Base-by-base conservation (phyloP, 495 filamentous ascomycete genomes). In the Thozetella sp. region DNA sequence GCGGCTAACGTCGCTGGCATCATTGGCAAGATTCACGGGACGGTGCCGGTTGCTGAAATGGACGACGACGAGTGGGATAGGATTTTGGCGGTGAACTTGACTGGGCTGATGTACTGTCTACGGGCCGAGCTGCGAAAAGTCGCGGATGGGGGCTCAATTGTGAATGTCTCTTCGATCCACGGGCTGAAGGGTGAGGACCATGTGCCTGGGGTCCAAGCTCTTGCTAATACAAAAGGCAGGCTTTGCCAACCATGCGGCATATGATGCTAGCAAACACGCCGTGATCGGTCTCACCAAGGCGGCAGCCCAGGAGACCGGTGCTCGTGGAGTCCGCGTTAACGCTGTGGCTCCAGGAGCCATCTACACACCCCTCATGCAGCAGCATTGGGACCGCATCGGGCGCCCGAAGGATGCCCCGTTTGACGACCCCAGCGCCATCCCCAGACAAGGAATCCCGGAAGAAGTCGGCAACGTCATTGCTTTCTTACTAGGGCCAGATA, bases 1-100 rank as follows among this genome's bases (percentile, higher is more conserved):
- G 83, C 83, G 2, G 85, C 82, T 0, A 88, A 88, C 62, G 73
- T 85, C 51, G 86, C 85, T 0, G 86, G 86, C 4, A 62, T 73
- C 40, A 69, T 71, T 40, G 70, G 72, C 51, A 70, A 69, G 52
- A 62, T 66, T 46, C 65, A 68, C 64, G 68, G 67, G 22, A 22
- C 69, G 56, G 65, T 65, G 48, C 64, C 67, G 19, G 64, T 74
- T 34, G 62, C 65, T 24, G 66, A 70, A 15, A 60, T 74, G 43
- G 68, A 72, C 23, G 67, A 77, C 51, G 76, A 80, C 12, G 82
- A 83, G 59, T 86, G 81, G 83, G 67, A 85, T 60, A 62, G 64
- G 59, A 72, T 86, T 26, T 74, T 88, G 19, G 71, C 73, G 3
- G 82, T 85, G 19, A 87, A 88, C 64, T 60, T 86, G 22, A 81